Evolutionary conservation across 148 eudicot genomes (phyloP).

Genomic region (Fagopyrum esculentum): DNA sequence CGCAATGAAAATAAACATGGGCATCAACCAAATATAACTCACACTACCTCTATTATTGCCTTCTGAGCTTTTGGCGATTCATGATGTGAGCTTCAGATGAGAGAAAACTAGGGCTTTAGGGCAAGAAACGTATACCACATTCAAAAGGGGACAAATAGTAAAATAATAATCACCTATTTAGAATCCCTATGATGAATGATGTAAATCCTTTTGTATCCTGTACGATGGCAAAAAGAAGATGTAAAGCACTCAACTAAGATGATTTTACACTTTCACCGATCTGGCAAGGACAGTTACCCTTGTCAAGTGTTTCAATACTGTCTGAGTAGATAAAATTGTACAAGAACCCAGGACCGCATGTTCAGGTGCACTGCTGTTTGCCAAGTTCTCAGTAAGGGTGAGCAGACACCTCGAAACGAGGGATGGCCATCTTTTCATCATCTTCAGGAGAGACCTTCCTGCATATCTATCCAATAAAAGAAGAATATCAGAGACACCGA

Average conservation of each 20-base stretch:
- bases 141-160: not conserved
- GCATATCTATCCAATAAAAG: slow-evolving; percentile 49
- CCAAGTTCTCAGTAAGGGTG: slow-evolving; percentile 53
- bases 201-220: slow-evolving; percentile 80
- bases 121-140: not conserved
- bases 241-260: not conserved
- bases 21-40: slow-evolving; percentile 1
- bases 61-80: slow-evolving; percentile 94
- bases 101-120: not conserved
- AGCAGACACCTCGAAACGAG: slow-evolving; percentile 67
- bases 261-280: slow-evolving; percentile 5
- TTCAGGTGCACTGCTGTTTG: slow-evolving; percentile 67
- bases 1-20: slow-evolving; percentile 1
- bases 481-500: slow-evolving; percentile 12
- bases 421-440: slow-evolving; percentile 91
- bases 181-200: slow-evolving; percentile 66
- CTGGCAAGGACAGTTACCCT: slow-evolving; percentile 38
- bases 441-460: slow-evolving; percentile 73
- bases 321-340: slow-evolving; percentile 73
- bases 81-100: slow-evolving; percentile 71
- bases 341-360: slow-evolving; percentile 88
- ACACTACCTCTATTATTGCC: slow-evolving; percentile 86
- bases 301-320: slow-evolving; percentile 76
- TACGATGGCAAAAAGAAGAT: not conserved
- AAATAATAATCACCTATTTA: slow-evolving; percentile 53